Percentiles rank a stretch among this genome's conserved stretches.
Conservation (phyloP, 2,329 filamentous ascomycete species). For the Botrytis sinoallii region DNA sequence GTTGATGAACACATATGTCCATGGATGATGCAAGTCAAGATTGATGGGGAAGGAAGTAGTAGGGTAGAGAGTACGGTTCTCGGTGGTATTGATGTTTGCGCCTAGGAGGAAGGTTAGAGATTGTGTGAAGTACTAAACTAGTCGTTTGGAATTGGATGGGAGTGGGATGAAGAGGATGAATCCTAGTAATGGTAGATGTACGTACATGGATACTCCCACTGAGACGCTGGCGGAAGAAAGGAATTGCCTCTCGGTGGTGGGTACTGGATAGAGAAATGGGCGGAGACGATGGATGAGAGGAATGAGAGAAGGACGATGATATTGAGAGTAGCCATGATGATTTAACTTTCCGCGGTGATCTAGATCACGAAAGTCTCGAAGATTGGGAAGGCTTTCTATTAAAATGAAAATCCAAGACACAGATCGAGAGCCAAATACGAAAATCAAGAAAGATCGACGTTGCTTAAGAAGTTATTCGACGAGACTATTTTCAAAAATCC, state of each 20-base stretch:
- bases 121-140: too few species aligned
- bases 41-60: conserved; percentile 4
- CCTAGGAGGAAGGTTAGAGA: conserved; percentile 1
- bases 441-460: background rate
- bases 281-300: conserved; percentile 15
- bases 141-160: too few species aligned
- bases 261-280: conserved; percentile 20
- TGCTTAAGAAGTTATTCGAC: background rate
- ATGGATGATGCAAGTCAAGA: background rate
- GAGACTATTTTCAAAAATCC: too few species aligned
- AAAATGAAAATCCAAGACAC: background rate
- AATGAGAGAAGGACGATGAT: background rate
- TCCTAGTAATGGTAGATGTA: background rate
- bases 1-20: conserved; percentile 16
- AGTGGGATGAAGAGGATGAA: too few species aligned
- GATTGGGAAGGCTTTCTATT: background rate
- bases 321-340: background rate
- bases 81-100: conserved; percentile 21
- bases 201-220: conserved; percentile 20
- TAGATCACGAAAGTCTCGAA: too few species aligned
- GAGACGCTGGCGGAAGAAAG: conserved; percentile 19
- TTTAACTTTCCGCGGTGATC: too few species aligned
- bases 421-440: background rate
- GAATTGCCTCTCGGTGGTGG: conserved; percentile 17
- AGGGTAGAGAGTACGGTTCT: conserved; percentile 13